Evolutionary conservation across 768 basidiomycete species (phyloP).

Genomic region (Hemileccinum impolitum): DNA sequence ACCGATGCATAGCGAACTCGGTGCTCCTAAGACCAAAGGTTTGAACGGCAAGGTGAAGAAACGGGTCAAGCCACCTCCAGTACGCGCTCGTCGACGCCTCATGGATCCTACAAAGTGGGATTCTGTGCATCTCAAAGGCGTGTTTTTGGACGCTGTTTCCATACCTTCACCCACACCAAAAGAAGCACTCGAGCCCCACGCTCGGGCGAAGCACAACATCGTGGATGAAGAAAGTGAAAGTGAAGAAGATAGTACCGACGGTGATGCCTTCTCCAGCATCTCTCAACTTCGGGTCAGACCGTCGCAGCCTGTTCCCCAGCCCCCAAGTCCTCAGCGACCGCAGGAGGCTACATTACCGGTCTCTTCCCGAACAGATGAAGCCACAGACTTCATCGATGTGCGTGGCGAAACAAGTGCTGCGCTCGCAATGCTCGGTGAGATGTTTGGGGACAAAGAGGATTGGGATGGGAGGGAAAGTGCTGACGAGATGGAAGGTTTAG

Average conservation of each 20-base stretch:
- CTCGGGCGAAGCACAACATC: background rate
- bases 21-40: constrained; percentile 6
- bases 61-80: constrained; percentile 46
- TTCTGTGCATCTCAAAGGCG: constrained; percentile 65
- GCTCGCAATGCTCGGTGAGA: constrained; percentile 40
- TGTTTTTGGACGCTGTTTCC: constrained; percentile 50
- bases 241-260: background rate
- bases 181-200: background rate
- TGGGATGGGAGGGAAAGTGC: constrained; percentile 63
- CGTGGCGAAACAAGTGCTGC: constrained; percentile 14
- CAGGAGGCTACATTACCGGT: background rate
- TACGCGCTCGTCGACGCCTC: constrained; percentile 55
- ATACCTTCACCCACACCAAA: background rate
- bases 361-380: background rate
- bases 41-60: constrained; percentile 38
- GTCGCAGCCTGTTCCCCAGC: background rate
- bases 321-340: background rate
- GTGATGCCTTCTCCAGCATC: background rate
- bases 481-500: constrained; percentile 46
- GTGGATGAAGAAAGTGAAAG: background rate
- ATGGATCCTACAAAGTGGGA: constrained; percentile 77
- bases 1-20: constrained; percentile 11
- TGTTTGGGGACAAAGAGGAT: constrained; percentile 52
- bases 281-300: background rate
- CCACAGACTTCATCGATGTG: background rate